Percentiles rank a stretch among this genome's conserved stretches.
phyloP scores from a whole-genome alignment of 1,284 basidiomycete genomes.

The Puccinia horiana region DNA sequence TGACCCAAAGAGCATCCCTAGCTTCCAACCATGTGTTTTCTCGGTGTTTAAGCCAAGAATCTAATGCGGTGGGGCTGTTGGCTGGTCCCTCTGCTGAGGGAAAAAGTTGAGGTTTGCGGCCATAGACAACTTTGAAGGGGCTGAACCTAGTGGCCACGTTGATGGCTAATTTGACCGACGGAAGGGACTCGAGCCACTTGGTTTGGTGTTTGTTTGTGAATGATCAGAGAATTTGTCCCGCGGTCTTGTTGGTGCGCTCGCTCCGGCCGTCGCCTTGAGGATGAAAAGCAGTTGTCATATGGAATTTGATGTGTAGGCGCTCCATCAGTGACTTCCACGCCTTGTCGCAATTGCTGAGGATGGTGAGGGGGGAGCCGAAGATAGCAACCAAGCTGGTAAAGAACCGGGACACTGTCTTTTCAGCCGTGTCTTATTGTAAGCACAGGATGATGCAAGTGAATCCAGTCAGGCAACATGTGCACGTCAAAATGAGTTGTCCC shows the following conservation, averaged over 20 bases:
- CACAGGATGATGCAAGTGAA: not conserved
- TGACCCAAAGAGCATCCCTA: not conserved
- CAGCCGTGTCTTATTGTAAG: not conserved
- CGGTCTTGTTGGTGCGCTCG: conserved; percentile 55
- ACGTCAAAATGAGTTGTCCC: not conserved
- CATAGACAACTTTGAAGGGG: conserved; percentile 50
- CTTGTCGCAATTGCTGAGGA: conserved; percentile 54
- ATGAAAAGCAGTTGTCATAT: conserved; percentile 51
- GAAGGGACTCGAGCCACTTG: not conserved
- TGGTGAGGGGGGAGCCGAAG: conserved; percentile 52
- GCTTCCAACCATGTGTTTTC: not conserved
- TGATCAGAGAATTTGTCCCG: conserved; percentile 53
- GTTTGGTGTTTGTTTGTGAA: conserved; percentile 53
- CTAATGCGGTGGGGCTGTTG: too few relatives aligned
- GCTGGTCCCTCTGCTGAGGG: not conserved
- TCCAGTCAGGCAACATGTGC: too few relatives aligned
- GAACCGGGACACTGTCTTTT: conserved; percentile 51
- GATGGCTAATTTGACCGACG: not conserved
- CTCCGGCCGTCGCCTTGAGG: conserved; percentile 52
- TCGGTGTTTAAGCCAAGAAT: not conserved
- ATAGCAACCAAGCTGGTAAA: conserved; percentile 52
- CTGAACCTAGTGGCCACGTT: conserved; percentile 42
- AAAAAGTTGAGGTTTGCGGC: conserved; percentile 37
- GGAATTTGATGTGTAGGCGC: not conserved
- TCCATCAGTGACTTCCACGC: conserved; percentile 53